Evolutionary conservation across 495 filamentous ascomycete genomes (phyloP).

Genomic region (Xylaria acuta): DNA sequence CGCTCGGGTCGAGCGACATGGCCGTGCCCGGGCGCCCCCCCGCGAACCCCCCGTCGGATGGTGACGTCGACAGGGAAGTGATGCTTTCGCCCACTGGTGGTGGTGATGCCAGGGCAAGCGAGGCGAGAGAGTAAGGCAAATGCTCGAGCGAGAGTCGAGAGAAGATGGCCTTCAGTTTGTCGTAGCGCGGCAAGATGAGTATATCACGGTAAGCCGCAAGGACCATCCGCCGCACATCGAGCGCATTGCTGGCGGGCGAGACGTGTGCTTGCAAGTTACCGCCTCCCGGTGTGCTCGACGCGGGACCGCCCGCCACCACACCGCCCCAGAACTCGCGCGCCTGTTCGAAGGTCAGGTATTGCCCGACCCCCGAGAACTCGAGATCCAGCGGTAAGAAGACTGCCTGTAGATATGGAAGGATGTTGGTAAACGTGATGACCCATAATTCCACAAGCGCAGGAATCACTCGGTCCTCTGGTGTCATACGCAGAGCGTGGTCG

Average conservation of each 20-base stretch:
- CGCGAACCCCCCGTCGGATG: slow-evolving; percentile 31
- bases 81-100: slow-evolving; percentile 48
- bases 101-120: slow-evolving; percentile 51
- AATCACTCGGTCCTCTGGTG: slow-evolving; percentile 83
- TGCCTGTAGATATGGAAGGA: slow-evolving; percentile 94
- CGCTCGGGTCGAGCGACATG: slow-evolving; percentile 71
- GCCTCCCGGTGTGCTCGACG: slow-evolving; percentile 13
- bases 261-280: slow-evolving; percentile 38
- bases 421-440: slow-evolving; percentile 86
- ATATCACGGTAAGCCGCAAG: slow-evolving; percentile 89
- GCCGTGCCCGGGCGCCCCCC: slow-evolving; percentile 68
- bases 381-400: slow-evolving; percentile 94
- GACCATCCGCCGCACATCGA: slow-evolving; percentile 88
- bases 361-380: slow-evolving; percentile 86
- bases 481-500: slow-evolving; percentile 78
- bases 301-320: slow-evolving; percentile 39
- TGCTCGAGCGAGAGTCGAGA: slow-evolving; percentile 86
- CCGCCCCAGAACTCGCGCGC: slow-evolving; percentile 88
- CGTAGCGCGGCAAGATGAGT: slow-evolving; percentile 84
- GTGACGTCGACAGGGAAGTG: slow-evolving; percentile 49
- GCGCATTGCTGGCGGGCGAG: slow-evolving; percentile 50
- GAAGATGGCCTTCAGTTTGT: slow-evolving; percentile 86
- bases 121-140: slow-evolving; percentile 67
- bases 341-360: slow-evolving; percentile 75
- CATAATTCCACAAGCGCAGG: slow-evolving; percentile 90